Evolutionary conservation across 352 stramenopile species (phyloP), one percentile per base, ranked within the genome.

Genomic region (Elongisporangium undulatum): DNA sequence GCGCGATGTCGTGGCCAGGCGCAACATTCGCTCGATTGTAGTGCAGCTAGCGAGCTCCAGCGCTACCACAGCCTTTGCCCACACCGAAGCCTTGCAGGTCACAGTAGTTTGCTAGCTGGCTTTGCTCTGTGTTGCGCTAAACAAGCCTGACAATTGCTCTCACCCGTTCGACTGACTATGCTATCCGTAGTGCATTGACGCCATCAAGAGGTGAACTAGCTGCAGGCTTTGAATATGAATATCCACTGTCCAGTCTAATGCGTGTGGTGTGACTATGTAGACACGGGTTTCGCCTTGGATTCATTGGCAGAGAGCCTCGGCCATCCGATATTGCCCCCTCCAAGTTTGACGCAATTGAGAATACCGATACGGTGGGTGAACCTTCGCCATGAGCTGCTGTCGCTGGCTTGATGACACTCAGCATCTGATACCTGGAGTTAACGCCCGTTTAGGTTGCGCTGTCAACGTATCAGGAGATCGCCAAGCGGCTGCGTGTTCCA

Each of bases 21-120:
- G 68, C 49, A 89, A 87, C 23, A 54, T 83, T 38, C 79, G 79
- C 41, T 69, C 69, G 24, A 64, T 89, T n/a, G 56, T 86, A 48
- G 69, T 87, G 56, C 71, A 77, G 6, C 56, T 85, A 12, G 68
- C 67, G 26, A 50, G 53, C 9, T 12, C 26, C 1, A 74, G 58
- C 10, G 61, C 67, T 0, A 49, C 54, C 51, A 38, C 50, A 4
- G 58, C 23, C 39, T 55, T 69, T 9, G 34, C 19, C 23, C 21
- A 54, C 21, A 56, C 34, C 4, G 53, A 61, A 29, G 63, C 59
- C 26, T 48, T 59, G 20, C 68, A 76, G 57, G 72, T 78, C 56
- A 17, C 34, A 45, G 9, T 45, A 12, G 22, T 38, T 4, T 22
- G 48, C 7, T 17, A 13, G 4, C 10, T n/a, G 9, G 19, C 9